A percentile compares a stretch with the other conserved stretches of the same genome.
Evolutionary conservation across 805 yeast genomes (phyloP).

Genomic region (Ogataea nonfermentans): DNA sequence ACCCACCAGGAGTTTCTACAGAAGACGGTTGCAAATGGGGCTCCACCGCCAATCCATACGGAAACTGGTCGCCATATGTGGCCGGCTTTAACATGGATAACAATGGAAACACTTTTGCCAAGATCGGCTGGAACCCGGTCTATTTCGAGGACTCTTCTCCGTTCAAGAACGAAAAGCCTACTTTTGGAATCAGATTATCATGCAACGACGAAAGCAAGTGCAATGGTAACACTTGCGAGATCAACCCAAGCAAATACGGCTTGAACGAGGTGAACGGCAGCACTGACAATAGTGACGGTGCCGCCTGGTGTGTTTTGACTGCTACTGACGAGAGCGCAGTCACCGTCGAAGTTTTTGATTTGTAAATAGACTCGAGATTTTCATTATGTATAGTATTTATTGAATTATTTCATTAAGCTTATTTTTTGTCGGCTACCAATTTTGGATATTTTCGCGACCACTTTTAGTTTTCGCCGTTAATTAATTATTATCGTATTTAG

Average conservation of each 20-base stretch:
- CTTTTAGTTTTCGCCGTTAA: background rate
- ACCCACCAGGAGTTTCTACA: slow-evolving; percentile 77
- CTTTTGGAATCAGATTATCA: slow-evolving; percentile 67
- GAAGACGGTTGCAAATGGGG: slow-evolving; percentile 89
- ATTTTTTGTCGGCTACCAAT: background rate
- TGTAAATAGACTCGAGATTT: no score
- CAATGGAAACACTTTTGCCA: slow-evolving; percentile 69
- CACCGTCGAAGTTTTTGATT: slow-evolving; percentile 65
- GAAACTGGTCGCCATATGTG: slow-evolving; percentile 93
- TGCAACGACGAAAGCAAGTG: slow-evolving; percentile 72
- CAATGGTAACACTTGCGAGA: slow-evolving; percentile 75
- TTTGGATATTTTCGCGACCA: background rate
- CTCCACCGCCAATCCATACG: slow-evolving; percentile 58
- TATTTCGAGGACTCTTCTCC: slow-evolving; percentile 60
- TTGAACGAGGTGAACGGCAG: slow-evolving; percentile 53
- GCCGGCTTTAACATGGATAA: slow-evolving; percentile 85
- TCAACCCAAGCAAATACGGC: slow-evolving; percentile 65
- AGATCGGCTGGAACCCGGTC: slow-evolving; percentile 90
- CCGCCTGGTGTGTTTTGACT: slow-evolving; percentile 81
- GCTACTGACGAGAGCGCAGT: slow-evolving; percentile 64
- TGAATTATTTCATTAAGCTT: no score
- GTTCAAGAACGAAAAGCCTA: slow-evolving; percentile 55
- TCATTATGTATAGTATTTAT: no score
- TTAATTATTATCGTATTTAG: background rate
- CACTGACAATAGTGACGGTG: slow-evolving; percentile 44